A percentile compares a stretch with the other conserved stretches of the same genome.
Evolutionary conservation across 2,329 filamentous ascomycete species (phyloP).

Genomic region (Pezicula rhizophila): DNA sequence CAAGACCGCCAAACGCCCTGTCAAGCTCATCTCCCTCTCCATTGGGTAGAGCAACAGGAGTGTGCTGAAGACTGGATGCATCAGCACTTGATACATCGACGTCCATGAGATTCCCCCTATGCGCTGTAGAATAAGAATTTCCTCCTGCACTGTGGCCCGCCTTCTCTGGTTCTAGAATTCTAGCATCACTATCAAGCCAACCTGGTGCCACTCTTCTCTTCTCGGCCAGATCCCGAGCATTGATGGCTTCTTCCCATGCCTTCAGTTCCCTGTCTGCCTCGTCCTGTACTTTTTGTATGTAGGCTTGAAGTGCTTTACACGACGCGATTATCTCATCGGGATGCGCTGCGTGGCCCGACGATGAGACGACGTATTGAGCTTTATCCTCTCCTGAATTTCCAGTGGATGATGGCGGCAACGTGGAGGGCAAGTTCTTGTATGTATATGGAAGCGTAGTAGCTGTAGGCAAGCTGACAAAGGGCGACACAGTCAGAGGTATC

Average conservation of each 20-base stretch:
- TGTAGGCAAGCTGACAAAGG: slow-evolving; percentile 84
- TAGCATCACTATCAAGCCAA: slow-evolving; percentile 70
- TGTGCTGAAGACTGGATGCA: slow-evolving; percentile 20
- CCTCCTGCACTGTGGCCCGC: slow-evolving; percentile 5
- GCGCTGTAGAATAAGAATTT: neutral
- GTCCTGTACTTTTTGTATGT: slow-evolving; percentile 63
- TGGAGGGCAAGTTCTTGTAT: slow-evolving; percentile 84
- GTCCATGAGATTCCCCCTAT: slow-evolving; percentile 24
- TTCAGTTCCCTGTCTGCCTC: slow-evolving; percentile 63
- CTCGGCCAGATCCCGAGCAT: slow-evolving; percentile 65
- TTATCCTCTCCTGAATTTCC: slow-evolving; percentile 43
- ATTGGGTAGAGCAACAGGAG: slow-evolving; percentile 33
- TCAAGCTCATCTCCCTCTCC: slow-evolving; percentile 47
- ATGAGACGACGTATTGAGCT: slow-evolving; percentile 69
- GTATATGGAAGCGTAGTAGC: slow-evolving; percentile 91
- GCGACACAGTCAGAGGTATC: slow-evolving; percentile 87
- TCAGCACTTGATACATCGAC: slow-evolving; percentile 24
- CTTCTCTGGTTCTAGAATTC: slow-evolving; percentile 62
- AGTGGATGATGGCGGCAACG: slow-evolving; percentile 68
- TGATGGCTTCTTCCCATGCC: slow-evolving; percentile 63
- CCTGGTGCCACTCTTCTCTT: slow-evolving; percentile 75
- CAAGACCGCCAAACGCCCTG: slow-evolving; percentile 43
- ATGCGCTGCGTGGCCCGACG: slow-evolving; percentile 75
- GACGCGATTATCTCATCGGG: slow-evolving; percentile 80
- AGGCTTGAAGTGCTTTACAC: slow-evolving; percentile 70